Base-by-base conservation (phyloP, 2,329 filamentous ascomycete genomes). In the Claviceps sp. region DNA sequence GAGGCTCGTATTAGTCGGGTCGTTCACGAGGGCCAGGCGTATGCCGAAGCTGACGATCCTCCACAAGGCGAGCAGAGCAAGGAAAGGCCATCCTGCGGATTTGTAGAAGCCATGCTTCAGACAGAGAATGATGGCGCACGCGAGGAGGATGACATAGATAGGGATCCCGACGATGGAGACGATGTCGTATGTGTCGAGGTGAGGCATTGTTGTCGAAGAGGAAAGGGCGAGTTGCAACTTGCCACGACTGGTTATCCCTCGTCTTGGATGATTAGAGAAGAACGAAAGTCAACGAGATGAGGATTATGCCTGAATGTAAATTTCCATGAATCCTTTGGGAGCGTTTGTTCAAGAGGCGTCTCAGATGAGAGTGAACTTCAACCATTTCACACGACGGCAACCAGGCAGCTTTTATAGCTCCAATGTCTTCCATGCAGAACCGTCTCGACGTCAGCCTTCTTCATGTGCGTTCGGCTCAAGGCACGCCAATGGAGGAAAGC, bases 21-120 rank as follows among this genome's bases (percentile, higher is more conserved):
- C 74, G 14, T 79, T 62, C 45, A 79, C 55, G 42, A 62, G 64
- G 46, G 60, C 65, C 6, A 68, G 62, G 51, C 59, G 61, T 13
- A 82, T 52, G n/a, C 70, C 67, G 56, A 79, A 72, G 54, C 70
- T 65, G 47, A 82, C 69, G 50, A 85, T 77, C 68, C 83, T 78
- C 51, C 64, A 70, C 14, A 81, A 66, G 2, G 80, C 70, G 14
- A 80, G 70, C 26, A 84, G 71, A 14, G 83, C 67, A 58, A 84
- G 75, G 9, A 43, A 43, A 43, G 6, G 5, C 42, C 42, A 43
- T 13, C 42, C 42, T 14, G 1, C 42, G 13, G 42, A 16, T 3
- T 23, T 43, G 20, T 14, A 23, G 2, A 43, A 23, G 42, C 42
- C 42, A 43, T 43, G 42, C 14, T 43, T 82, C 70, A 22, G 80